Conservation (phyloP, 2,329 filamentous ascomycete genomes). For the Calonectria pteridis region DNA sequence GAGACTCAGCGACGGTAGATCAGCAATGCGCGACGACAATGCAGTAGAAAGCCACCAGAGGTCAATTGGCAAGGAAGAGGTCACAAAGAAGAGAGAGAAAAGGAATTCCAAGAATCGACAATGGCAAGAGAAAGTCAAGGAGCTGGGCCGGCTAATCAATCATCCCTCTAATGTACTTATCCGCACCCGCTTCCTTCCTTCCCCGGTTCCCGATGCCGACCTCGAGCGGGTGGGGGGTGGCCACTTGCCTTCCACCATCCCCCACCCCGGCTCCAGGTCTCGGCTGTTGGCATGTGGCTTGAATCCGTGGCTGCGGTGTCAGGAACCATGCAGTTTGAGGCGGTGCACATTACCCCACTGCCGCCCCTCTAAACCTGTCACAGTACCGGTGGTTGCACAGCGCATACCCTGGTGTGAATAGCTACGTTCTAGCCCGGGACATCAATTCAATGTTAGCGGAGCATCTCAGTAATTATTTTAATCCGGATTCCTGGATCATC, state of each 20-base stretch:
- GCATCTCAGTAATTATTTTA: too few relatives aligned
- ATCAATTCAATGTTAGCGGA: too few relatives aligned
- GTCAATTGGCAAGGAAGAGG: constrained; percentile 12
- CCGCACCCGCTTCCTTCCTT: constrained; percentile 8
- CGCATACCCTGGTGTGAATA: too few relatives aligned
- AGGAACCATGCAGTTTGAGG: constrained; percentile 9
- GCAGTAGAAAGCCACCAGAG: not conserved
- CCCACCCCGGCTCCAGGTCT: constrained; percentile 38
- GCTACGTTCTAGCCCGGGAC: too few relatives aligned
- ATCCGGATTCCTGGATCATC: too few relatives aligned
- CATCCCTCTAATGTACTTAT: constrained; percentile 36
- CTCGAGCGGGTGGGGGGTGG: constrained; percentile 26
- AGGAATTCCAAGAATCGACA: constrained; percentile 4
- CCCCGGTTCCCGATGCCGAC: constrained; percentile 37
- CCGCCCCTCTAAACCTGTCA: too few relatives aligned
- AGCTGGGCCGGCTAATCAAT: constrained; percentile 39
- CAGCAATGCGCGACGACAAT: not conserved
- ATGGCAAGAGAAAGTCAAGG: constrained; percentile 22
- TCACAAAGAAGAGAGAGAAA: constrained; percentile 4
- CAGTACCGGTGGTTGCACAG: too few relatives aligned
- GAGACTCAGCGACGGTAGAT: not conserved
- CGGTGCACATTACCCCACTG: constrained; percentile 20
- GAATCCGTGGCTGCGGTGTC: constrained; percentile 25
- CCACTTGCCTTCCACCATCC: constrained; percentile 20
- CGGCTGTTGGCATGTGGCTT: constrained; percentile 40